Base-by-base conservation (phyloP, 345 rosid species). In the Euclidium syriacum region DNA sequence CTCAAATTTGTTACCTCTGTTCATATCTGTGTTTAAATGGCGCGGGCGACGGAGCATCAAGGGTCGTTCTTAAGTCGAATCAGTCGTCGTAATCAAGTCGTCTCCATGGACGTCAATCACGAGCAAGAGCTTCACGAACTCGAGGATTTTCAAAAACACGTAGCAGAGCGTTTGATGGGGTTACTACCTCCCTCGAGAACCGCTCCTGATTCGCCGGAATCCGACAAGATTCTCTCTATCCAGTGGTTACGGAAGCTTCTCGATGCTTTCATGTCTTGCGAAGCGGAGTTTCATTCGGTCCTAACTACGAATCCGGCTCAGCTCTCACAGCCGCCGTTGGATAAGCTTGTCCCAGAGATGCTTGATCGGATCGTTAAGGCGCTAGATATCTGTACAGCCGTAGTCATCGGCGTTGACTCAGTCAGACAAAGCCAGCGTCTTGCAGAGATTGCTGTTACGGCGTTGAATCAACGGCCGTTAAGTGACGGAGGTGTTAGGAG, bases 81-180 rank as follows among this genome's bases (percentile, higher is more conserved):
- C 74, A 94, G 95, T 72, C 83, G 92, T 39, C 84, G 95, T 10
- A 94, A 86, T 73, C 96, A 90, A 48, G 79, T 90, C 14, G 82
- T 66, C 57, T 77, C 85, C 70, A 83, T 94, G 96, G 97, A 90
- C 26, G 83, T 80, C 10, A 75, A 52, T 65, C 86, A 85, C 58
- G 98, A 92, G 39, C 91, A 87, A 49, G 97, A 92, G 8, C 75
- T 87, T 10, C 85, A 90, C 22, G 99, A 85, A 80, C 80, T 90
- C 35, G 91, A 87, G 55, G 73, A 79, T 8, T 90, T 94, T 71
- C 99, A 94, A 49, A 78, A 67, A 25, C 62, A 81, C 59, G 83
- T 89, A 32, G 67, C 91, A 29, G 83, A 87, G 49, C 84, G 85
- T 30, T 90, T 94, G 77, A 12, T 78, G 2, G 88, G 79, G 50